Conservation (phyloP, 257 asterid genomes). For the Ehretia macrophylla region DNA sequence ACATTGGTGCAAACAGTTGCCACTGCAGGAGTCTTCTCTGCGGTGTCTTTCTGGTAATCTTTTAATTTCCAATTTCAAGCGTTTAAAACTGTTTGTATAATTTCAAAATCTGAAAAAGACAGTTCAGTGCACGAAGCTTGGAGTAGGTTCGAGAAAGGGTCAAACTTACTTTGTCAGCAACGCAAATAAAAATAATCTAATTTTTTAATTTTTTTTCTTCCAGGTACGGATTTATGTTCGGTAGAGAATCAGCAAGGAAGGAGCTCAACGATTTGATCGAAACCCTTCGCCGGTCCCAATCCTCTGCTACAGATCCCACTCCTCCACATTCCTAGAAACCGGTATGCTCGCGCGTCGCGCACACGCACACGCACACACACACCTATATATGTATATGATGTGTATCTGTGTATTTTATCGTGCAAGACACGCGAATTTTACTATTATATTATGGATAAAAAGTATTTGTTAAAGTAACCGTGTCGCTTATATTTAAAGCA, state of each 20-base stretch:
- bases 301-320: constrained; percentile 26
- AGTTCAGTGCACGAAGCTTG: too few relatives aligned
- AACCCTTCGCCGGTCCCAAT: constrained; percentile 49
- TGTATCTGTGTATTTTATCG: too few relatives aligned
- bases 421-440: not conserved
- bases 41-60: constrained; percentile 69
- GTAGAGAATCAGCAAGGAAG: constrained; percentile 81
- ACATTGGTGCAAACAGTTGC: constrained; percentile 72
- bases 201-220: constrained; percentile 1
- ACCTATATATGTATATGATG: too few relatives aligned
- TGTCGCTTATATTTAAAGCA: too few relatives aligned
- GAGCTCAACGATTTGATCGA: constrained; percentile 73
- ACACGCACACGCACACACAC: not conserved
- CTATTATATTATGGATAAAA: too few relatives aligned
- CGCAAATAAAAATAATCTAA: not conserved
- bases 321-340: constrained; percentile 28
- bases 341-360: constrained; percentile 16
- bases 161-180: too few relatives aligned
- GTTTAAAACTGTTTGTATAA: not conserved
- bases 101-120: not conserved
- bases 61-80: not conserved
- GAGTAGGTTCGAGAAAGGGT: too few relatives aligned
- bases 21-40: constrained; percentile 81
- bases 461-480: too few relatives aligned
- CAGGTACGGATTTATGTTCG: constrained; percentile 96